Evolutionary conservation across 2,329 filamentous ascomycete genomes (phyloP).

Genomic region (Botrytis aclada): DNA sequence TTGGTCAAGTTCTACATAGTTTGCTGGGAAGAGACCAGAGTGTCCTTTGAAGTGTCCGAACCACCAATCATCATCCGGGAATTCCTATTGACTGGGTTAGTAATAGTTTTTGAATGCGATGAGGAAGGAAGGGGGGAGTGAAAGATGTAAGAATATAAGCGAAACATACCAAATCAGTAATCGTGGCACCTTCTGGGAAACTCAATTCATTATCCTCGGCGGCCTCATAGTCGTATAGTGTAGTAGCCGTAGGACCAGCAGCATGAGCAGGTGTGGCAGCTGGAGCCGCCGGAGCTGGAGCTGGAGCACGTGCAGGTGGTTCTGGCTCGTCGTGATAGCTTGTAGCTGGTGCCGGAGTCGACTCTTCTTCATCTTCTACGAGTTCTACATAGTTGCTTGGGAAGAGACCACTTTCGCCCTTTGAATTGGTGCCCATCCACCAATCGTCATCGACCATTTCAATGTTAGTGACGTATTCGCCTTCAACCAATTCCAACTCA

Average conservation of each 20-base stretch:
- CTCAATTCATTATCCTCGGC: conserved; percentile 86
- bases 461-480: conserved; percentile 84
- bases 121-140: not conserved
- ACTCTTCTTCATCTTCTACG: conserved; percentile 58
- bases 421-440: conserved; percentile 92
- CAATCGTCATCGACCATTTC: conserved; percentile 98
- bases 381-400: conserved; percentile 96
- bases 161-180: conserved; percentile 69
- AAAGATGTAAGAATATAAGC: not conserved
- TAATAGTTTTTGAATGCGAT: not conserved
- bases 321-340: conserved; percentile 30
- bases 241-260: conserved; percentile 55
- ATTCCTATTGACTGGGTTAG: conserved; percentile 58
- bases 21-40: conserved; percentile 78
- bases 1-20: conserved; percentile 59
- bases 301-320: conserved; percentile 22
- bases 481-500: conserved; percentile 86
- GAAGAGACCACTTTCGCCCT: conserved; percentile 85
- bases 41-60: conserved; percentile 71
- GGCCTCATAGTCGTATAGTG: conserved; percentile 93
- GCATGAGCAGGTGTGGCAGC: conserved; percentile 51
- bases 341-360: conserved; percentile 34
- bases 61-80: conserved; percentile 99
- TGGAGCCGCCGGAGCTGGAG: conserved; percentile 37
- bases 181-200: conserved; percentile 84